These are phyloP conservation scores for Zostera marina DNA, from an alignment of 116 monocot genomes.

Conservation along the genomic window DNA sequence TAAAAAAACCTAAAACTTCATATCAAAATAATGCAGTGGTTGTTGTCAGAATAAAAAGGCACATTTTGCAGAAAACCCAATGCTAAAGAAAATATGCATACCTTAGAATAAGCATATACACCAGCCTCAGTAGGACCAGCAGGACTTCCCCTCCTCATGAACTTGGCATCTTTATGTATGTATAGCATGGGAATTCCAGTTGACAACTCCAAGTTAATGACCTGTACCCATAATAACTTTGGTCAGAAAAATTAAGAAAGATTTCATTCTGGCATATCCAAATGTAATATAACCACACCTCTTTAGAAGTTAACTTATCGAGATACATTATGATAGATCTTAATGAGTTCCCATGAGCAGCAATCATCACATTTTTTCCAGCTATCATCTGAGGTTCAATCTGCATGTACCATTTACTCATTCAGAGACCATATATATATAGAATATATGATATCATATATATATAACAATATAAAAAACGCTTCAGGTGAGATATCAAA, in stretches of 20 bases:
- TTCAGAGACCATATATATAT: neutral
- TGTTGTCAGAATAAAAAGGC: no score
- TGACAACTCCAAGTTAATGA: conserved; percentile 81
- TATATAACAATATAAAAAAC: no score
- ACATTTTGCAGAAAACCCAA: no score
- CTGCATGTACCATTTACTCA: conserved; percentile 15
- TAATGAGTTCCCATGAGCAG: conserved; percentile 94
- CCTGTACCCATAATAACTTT: conserved; percentile 23
- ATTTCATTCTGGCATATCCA: neutral
- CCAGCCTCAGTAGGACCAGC: conserved; percentile 69
- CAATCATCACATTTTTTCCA: conserved; percentile 92
- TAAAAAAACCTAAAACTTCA: neutral
- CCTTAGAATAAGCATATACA: conserved; percentile 91
- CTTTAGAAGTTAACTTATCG: conserved; percentile 81
- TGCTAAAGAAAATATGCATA: conserved; percentile 14
- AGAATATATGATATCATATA: no score
- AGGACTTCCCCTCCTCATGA: conserved; percentile 87
- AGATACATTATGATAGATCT: conserved; percentile 99
- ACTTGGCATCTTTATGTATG: conserved; percentile 86
- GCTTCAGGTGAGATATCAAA: no score
- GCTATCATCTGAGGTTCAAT: conserved; percentile 68
- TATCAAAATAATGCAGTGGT: neutral
- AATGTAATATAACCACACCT: conserved; percentile 27
- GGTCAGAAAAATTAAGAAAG: neutral
- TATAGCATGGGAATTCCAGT: conserved; percentile 99